Conservation (phyloP, 1,139 yeast genomes). For the Sugiyamaella neomexicana region DNA sequence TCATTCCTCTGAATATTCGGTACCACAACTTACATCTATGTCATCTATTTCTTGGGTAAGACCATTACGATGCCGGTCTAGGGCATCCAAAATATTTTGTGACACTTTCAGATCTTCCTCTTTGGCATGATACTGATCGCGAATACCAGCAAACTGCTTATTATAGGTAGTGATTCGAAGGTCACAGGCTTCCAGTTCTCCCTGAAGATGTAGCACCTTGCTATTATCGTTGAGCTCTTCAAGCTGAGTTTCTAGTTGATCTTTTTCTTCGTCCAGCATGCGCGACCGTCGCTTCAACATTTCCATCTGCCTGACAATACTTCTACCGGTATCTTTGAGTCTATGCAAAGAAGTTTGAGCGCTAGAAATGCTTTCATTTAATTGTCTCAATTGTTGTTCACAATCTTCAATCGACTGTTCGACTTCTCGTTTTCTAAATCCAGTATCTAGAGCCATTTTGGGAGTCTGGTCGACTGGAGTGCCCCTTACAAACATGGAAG, state of each 20-base stretch:
- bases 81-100: background rate
- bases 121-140: background rate
- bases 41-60: background rate
- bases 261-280: constrained; percentile 9
- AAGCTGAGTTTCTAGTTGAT: constrained; percentile 13
- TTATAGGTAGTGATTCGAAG: constrained; percentile 30
- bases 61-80: background rate
- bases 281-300: background rate
- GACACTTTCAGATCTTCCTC: constrained; percentile 2
- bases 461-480: constrained; percentile 8
- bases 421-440: constrained; percentile 14
- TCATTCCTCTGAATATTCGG: too few species aligned
- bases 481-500: constrained; percentile 12
- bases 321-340: background rate
- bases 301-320: background rate
- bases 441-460: constrained; percentile 16
- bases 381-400: background rate
- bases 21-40: background rate
- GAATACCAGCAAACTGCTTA: constrained; percentile 22
- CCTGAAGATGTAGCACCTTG: constrained; percentile 12
- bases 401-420: constrained; percentile 17
- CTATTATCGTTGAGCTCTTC: constrained; percentile 16
- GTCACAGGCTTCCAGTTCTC: constrained; percentile 29
- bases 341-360: background rate
- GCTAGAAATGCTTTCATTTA: background rate